These are phyloP conservation scores for Cinchona pubescens DNA, from an alignment of 257 asterid species.

Conservation along the genomic window DNA sequence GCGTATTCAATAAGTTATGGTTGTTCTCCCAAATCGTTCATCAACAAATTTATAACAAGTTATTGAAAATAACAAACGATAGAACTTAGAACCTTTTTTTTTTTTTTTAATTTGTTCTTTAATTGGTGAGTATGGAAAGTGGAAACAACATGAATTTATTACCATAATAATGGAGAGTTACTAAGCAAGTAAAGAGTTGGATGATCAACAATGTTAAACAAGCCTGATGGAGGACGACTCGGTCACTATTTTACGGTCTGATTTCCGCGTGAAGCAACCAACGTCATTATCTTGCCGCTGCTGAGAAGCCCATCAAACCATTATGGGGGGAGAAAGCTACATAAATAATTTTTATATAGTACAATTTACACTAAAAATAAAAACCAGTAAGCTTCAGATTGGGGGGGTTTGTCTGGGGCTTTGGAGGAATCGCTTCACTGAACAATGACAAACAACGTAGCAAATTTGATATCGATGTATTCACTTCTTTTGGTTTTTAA, in stretches of 20 bases:
- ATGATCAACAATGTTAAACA: background rate
- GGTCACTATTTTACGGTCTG: background rate
- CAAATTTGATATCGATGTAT: background rate
- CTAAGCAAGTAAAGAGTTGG: background rate
- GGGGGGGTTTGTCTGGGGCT: background rate
- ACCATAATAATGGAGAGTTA: too few species aligned
- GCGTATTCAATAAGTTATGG: too few species aligned
- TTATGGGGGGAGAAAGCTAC: background rate
- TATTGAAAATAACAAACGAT: too few species aligned
- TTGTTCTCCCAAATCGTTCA: too few species aligned
- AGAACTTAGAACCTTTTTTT: too few species aligned
- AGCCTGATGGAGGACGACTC: slow-evolving; percentile 1
- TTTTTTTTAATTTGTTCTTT: too few species aligned
- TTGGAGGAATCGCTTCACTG: slow-evolving; percentile 21
- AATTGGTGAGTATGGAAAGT: too few species aligned
- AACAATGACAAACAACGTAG: slow-evolving; percentile 9
- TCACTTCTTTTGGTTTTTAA: slow-evolving; percentile 5
- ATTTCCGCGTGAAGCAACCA: slow-evolving; percentile 9
- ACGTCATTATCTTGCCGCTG: slow-evolving; percentile 9
- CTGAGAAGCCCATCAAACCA: slow-evolving; percentile 8
- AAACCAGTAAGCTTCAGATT: background rate
- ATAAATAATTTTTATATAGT: background rate
- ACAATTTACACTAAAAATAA: too few species aligned
- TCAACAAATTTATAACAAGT: too few species aligned
- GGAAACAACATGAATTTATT: too few species aligned